Evolutionary conservation across 2,329 filamentous ascomycete genomes (phyloP).

Genomic region (Sclerotinia subarctica): DNA sequence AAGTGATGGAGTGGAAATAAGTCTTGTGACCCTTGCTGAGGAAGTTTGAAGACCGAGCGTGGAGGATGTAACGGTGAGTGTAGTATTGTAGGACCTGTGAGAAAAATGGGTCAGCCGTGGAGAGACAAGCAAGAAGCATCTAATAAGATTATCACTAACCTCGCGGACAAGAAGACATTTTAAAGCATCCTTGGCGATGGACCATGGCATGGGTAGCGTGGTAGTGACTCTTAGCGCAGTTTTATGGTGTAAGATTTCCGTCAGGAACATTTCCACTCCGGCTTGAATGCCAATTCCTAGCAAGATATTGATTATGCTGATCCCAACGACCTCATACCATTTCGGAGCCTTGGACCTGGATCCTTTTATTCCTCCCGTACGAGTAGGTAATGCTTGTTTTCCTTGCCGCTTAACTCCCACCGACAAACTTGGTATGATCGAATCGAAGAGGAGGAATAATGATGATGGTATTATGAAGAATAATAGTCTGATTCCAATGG

Average conservation of each 20-base stretch:
- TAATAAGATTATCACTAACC: constrained; percentile 39
- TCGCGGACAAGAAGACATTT: constrained; percentile 56
- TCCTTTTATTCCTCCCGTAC: constrained; percentile 40
- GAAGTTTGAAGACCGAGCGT: constrained; percentile 44
- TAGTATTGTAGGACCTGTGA: constrained; percentile 63
- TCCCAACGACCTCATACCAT: constrained; percentile 49
- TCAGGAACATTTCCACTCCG: constrained; percentile 52
- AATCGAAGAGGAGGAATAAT: constrained; percentile 70
- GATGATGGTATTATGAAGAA: constrained; percentile 73
- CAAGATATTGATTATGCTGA: constrained; percentile 54
- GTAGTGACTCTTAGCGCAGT: constrained; percentile 58
- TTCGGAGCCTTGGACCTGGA: constrained; percentile 41
- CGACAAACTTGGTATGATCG: constrained; percentile 64
- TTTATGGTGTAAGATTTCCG: constrained; percentile 49
- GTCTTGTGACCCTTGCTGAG: constrained; percentile 45
- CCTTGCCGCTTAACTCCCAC: constrained; percentile 67
- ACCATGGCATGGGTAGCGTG: constrained; percentile 60
- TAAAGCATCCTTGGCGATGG: constrained; percentile 52
- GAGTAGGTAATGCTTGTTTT: constrained; percentile 47
- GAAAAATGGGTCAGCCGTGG: neutral
- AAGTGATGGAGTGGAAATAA: constrained; percentile 52
- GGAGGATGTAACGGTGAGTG: constrained; percentile 70
- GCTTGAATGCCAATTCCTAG: constrained; percentile 54
- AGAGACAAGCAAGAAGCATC: neutral
- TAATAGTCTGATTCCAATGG: constrained; percentile 61